Base-by-base conservation (phyloP, 1,139 yeast species). In the Suhomyces bribrorum region DNA sequence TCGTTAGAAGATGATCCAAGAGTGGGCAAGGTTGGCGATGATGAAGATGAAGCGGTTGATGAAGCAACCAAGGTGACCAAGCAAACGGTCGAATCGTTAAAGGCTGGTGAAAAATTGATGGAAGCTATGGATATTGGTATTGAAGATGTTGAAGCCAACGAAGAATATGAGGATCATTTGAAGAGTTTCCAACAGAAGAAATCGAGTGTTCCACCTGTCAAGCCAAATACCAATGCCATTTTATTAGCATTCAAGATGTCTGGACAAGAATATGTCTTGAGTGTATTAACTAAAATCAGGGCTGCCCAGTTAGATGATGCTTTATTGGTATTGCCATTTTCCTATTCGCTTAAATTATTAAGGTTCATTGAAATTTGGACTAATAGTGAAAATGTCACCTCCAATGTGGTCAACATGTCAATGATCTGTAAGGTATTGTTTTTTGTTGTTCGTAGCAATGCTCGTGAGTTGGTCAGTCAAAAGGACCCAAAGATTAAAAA, bases 301-400 rank as follows among this genome's bases (percentile, higher is more conserved):
- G 79, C 96, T 1, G 77, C 95, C 0, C 96, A 92, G 54, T 66
- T 92, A 32, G 97, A 90, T 53, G 98, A 92, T 62, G 96, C 97
- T 1, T 71, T 92, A 40, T 66, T 92, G 36, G 95, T 94, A 1
- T 69, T 92, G 40, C 97, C 98, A 25, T 90, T 92, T 54, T 88
- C 95, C 11, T 86, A 84, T 59, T 83, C 90, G 3, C 63, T 83
- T 44, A 78, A 79, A 47, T 70, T 92, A 38, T 72, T 92, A 47
- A 73, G 73, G 50, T 86, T 89, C 52, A 77, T 90, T 45, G 84
- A 83, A 49, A 70, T 79, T 27, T 89, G 96, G 89, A 80, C 95
- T 28, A 64, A 66, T 41, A 64, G 73, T 31, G 64, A 62, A 20
- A 61, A 69, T 41, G 57, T 79, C 33, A 55, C 69, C 30, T 62